Percentiles rank a stretch among this genome's conserved stretches.
These are phyloP conservation scores for Eucalyptus rudis DNA, from an alignment of 345 rosid species.

Conservation along the genomic window DNA sequence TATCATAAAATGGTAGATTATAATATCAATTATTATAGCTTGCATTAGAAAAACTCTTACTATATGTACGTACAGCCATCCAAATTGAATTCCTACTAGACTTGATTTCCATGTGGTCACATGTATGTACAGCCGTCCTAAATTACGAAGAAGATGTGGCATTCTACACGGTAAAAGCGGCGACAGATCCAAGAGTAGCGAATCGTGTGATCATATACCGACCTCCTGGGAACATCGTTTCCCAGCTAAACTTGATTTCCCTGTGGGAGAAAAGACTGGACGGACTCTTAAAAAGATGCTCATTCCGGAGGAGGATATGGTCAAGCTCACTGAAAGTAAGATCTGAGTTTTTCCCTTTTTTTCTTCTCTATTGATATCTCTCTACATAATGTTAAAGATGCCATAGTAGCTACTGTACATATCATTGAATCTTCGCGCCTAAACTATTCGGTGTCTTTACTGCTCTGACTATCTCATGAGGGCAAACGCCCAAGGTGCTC, in stretches of 20 bases:
- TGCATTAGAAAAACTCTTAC: no score
- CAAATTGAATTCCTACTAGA: not conserved
- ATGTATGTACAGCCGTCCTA: constrained; percentile 1
- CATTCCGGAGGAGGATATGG: constrained; percentile 9
- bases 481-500: not conserved
- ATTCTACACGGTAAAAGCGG: constrained; percentile 12
- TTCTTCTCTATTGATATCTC: not conserved
- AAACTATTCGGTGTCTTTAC: not conserved
- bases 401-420: not conserved
- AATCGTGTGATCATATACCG: constrained; percentile 10
- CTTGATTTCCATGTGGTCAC: not conserved
- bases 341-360: not conserved
- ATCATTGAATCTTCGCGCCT: not conserved
- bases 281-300: not conserved
- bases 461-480: not conserved
- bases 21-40: no score
- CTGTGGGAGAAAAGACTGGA: constrained; percentile 20
- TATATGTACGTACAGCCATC: not conserved
- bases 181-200: constrained; percentile 10
- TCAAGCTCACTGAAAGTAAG: constrained; percentile 9
- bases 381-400: not conserved
- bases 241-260: constrained; percentile 10
- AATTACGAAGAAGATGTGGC: constrained; percentile 23
- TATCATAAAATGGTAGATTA: no score
- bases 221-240: constrained; percentile 7